Base-by-base conservation (phyloP, 2,329 filamentous ascomycete genomes). In the Colletotrichum acutatum region DNA sequence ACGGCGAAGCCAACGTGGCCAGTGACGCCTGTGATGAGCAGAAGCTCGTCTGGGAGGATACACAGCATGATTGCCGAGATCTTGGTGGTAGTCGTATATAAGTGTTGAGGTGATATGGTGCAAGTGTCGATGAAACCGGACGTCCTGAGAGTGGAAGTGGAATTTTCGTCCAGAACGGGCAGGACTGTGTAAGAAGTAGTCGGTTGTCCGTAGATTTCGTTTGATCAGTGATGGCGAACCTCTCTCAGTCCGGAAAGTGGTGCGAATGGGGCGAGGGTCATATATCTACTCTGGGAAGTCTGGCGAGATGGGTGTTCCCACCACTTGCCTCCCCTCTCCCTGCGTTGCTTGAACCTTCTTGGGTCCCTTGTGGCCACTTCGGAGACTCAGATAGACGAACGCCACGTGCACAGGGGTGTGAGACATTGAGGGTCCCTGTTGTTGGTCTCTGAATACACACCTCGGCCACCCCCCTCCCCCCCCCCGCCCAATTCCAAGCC, bases 1-100 rank as follows among this genome's bases (percentile, higher is more conserved):
- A 78, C 75, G 57, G 76, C 74, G 75, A 81, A 81, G 34, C 80
- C 80, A 12, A 82, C 75, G 57, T 79, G 76, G 70, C 80, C 80
- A 30, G 79, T 80, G 58, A 75, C 79, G 34, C 80, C 80, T 19
- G 80, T 82, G 54, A 82, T 61, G 56, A 79, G 77, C 42, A 78
- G 46, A 8, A 72, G 70, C 66, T 72, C 70, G 34, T 72, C 66
- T 46, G 70, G 70, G n/a, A 72, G 56, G 4, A 70, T 70, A 11
- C 66, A 72, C 60, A 72, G 46, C 70, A 72, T 72, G 16, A 5
- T 32, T 57, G 66, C n/a, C n/a, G 60, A 65, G 28, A 9, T 61
- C 3, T 22, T 28, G 34, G 8, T 49, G 42, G 42, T 49, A 19
- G 42, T 49, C 19, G 42, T 49, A 49, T 49, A 49, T 49, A 49